Evolutionary conservation across 768 basidiomycete genomes (phyloP).

Genomic region (Mrakia blollopis): DNA sequence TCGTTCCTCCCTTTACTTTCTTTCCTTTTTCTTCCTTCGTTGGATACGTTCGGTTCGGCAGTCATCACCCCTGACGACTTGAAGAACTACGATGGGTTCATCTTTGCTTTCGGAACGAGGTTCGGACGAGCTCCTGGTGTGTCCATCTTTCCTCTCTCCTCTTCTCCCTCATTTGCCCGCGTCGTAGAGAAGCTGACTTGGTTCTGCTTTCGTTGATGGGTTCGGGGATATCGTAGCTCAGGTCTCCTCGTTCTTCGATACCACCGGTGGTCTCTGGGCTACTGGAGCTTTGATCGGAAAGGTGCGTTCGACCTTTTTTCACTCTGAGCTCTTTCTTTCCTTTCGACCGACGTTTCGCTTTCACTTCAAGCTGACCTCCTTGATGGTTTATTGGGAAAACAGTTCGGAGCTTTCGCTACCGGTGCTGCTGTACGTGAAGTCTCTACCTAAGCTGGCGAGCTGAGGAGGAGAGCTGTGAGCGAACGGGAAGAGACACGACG

Average conservation of each 20-base stretch:
- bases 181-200: background rate
- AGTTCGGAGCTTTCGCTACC: conserved; percentile 3
- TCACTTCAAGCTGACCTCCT: background rate
- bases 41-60: too few species aligned
- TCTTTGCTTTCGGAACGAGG: conserved; percentile 18
- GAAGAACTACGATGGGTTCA: conserved; percentile 2
- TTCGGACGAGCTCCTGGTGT: conserved; percentile 29
- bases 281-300: background rate
- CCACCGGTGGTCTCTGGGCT: conserved; percentile 19
- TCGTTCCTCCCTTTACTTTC: background rate
- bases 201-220: background rate
- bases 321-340: too few species aligned
- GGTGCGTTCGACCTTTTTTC: too few species aligned
- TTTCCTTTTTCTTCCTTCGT: too few species aligned
- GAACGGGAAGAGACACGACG: too few species aligned
- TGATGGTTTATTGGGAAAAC: too few species aligned
- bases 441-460: too few species aligned
- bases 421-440: conserved; percentile 9
- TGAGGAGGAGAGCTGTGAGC: too few species aligned
- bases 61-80: conserved; percentile 1
- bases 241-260: conserved; percentile 28
- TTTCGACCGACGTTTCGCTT: background rate
- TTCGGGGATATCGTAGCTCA: background rate
- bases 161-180: background rate
- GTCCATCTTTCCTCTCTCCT: background rate